These are phyloP conservation scores for Auriscalpium orientale DNA, from an alignment of 768 basidiomycete species.

Conservation along the genomic window DNA sequence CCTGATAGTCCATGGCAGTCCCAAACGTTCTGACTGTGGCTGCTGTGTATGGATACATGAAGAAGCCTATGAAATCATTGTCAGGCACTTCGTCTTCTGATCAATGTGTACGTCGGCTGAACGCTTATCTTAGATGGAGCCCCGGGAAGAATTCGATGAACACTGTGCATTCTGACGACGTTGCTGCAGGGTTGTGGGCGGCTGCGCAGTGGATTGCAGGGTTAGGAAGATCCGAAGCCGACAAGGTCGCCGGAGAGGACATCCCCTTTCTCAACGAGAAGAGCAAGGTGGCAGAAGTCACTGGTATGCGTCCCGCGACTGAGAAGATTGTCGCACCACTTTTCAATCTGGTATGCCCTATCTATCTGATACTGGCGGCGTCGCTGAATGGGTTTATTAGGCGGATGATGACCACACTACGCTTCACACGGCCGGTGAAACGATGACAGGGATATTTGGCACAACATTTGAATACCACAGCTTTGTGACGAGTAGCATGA, in stretches of 20 bases:
- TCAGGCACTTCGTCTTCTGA: conserved; percentile 27
- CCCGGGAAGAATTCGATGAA: conserved; percentile 71
- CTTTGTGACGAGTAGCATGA: conserved; percentile 54
- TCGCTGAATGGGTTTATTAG: conserved; percentile 26
- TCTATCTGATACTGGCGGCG: neutral
- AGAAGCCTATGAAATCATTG: conserved; percentile 83
- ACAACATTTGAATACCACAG: conserved; percentile 80
- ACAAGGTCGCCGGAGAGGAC: conserved; percentile 57
- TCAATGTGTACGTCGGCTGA: neutral
- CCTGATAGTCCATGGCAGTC: conserved; percentile 33
- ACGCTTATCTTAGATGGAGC: conserved; percentile 49
- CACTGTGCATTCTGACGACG: conserved; percentile 72
- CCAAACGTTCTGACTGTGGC: conserved; percentile 66
- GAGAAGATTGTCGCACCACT: conserved; percentile 60
- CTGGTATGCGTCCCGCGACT: conserved; percentile 50
- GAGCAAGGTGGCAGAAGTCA: conserved; percentile 54
- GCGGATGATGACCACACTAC: conserved; percentile 74
- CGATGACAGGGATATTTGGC: conserved; percentile 63
- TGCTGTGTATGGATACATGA: conserved; percentile 73
- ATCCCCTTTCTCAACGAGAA: conserved; percentile 67
- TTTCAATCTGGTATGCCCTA: conserved; percentile 64
- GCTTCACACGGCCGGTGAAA: conserved; percentile 55
- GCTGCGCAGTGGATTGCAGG: conserved; percentile 68
- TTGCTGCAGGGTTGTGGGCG: conserved; percentile 72
- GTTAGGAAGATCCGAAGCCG: conserved; percentile 56